phyloP scores from a whole-genome alignment of 352 stramenopile species.

The Stephanocyclus meneghinianus region DNA sequence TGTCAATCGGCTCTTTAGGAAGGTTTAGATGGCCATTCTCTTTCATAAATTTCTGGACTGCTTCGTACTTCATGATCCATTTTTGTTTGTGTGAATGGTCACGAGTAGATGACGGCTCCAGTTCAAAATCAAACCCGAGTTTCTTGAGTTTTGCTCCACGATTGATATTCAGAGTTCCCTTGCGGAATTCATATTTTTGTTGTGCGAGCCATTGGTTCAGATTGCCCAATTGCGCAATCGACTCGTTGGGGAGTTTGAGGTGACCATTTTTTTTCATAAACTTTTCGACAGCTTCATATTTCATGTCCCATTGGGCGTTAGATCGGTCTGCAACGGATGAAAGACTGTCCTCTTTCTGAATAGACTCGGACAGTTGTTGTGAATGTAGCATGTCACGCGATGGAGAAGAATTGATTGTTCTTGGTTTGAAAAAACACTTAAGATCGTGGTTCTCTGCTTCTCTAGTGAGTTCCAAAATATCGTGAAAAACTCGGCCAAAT shows the following conservation, averaged over 20 bases:
- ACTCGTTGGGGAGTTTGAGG: slow-evolving; percentile 14
- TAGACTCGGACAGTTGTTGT: neutral
- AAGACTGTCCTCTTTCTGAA: neutral
- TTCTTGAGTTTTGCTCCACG: neutral
- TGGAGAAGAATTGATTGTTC: neutral
- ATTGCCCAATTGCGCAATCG: neutral
- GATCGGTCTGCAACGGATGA: neutral
- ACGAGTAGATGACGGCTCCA: neutral
- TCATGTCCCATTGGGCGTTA: slow-evolving; percentile 5
- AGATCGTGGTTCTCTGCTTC: neutral
- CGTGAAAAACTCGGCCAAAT: neutral
- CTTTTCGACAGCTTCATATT: slow-evolving; percentile 4
- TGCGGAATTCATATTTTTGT: neutral
- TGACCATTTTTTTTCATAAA: slow-evolving; percentile 10
- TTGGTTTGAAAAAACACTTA: slow-evolving; percentile 12
- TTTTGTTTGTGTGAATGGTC: neutral
- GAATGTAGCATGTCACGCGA: neutral
- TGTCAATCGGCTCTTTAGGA: neutral
- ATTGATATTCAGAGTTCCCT: neutral
- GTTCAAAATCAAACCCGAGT: neutral
- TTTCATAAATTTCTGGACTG: slow-evolving; percentile 4
- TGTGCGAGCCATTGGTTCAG: neutral
- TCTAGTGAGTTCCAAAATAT: neutral
- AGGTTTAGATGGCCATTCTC: slow-evolving; percentile 2
- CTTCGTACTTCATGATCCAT: neutral